Conservation (phyloP, 306 rosid species). For the Cucurbita moschata region DNA sequence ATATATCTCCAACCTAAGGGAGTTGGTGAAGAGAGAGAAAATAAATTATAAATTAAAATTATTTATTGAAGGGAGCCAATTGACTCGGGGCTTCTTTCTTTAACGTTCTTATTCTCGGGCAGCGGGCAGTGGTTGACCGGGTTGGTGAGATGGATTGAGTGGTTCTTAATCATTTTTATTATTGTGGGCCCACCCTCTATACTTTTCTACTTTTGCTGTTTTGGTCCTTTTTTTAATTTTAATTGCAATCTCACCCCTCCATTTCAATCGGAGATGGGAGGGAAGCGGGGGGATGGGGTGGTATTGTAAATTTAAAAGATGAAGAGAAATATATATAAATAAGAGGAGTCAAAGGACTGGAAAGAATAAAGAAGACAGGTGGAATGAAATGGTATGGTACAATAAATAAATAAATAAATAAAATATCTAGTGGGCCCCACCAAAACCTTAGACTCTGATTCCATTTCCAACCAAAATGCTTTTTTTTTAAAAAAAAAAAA, state of each 20-base stretch:
- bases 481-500: too few species aligned
- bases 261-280: neutral
- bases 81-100: slow-evolving; percentile 30
- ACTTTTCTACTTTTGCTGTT: neutral
- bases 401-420: neutral
- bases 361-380: neutral
- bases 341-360: neutral
- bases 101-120: slow-evolving; percentile 1
- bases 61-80: slow-evolving; percentile 34
- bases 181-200: slow-evolving; percentile 27
- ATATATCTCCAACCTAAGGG: neutral
- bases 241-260: neutral
- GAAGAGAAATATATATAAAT: neutral
- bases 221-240: neutral
- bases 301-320: neutral
- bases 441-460: neutral
- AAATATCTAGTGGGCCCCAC: neutral
- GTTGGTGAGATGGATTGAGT: slow-evolving; percentile 56
- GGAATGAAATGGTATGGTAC: neutral
- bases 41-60: too few species aligned
- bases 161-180: slow-evolving; percentile 37
- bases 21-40: neutral
- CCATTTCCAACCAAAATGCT: too few species aligned
- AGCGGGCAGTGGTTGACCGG: slow-evolving; percentile 32
- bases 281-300: neutral